Evolutionary conservation across 768 basidiomycete species (phyloP).

Genomic region (Nidularia pulvinata): DNA sequence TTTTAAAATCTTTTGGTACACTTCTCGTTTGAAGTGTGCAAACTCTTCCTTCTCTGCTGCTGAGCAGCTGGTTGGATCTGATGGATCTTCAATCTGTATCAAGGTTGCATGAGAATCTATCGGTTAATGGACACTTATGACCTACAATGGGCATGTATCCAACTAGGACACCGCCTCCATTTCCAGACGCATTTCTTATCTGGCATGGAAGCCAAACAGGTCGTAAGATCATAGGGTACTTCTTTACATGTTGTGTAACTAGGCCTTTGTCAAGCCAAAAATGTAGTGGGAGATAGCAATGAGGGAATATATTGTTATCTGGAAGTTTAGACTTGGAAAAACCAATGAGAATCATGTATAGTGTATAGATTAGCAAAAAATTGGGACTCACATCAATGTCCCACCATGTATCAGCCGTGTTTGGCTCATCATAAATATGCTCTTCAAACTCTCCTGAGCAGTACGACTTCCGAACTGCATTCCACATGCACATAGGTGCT

Average conservation of each 20-base stretch:
- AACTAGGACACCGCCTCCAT: constrained; percentile 24
- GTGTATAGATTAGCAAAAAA: neutral
- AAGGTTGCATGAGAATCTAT: neutral
- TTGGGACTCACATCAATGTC: constrained; percentile 15
- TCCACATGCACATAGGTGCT: constrained; percentile 9
- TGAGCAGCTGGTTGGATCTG: constrained; percentile 12
- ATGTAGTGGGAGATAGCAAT: constrained; percentile 21
- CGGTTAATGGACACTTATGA: neutral
- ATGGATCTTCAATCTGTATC: constrained; percentile 18
- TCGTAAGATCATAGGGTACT: constrained; percentile 22
- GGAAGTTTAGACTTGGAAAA: constrained; percentile 14
- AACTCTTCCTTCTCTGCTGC: constrained; percentile 15
- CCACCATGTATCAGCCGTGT: constrained; percentile 24
- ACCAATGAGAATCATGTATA: neutral
- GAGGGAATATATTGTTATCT: constrained; percentile 9
- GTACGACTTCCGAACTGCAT: constrained; percentile 18
- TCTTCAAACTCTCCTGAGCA: constrained; percentile 11
- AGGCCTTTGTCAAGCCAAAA: constrained; percentile 27
- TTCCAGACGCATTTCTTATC: constrained; percentile 26
- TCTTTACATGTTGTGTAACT: constrained; percentile 17
- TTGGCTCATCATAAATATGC: constrained; percentile 20
- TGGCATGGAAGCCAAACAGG: constrained; percentile 17
- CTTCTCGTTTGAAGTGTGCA: constrained; percentile 20
- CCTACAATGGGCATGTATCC: constrained; percentile 23
- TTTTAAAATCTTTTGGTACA: constrained; percentile 23